Evolutionary conservation across 495 filamentous ascomycete species (phyloP), one percentile per base, ranked within the genome.

Genomic region (Penicillium herquei): DNA sequence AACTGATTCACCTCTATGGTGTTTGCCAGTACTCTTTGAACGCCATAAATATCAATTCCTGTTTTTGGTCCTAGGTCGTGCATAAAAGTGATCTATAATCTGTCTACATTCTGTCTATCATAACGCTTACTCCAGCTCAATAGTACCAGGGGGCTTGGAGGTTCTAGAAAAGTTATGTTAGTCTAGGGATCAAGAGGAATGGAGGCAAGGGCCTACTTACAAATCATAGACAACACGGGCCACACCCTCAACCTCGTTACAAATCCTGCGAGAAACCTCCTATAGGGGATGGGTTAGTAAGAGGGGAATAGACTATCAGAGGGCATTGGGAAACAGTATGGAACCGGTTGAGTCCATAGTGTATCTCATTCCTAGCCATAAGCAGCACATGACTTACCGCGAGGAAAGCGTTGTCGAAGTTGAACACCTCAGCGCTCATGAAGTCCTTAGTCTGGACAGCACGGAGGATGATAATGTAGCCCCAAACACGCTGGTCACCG

Each of bases 91-190:
- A 37, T 55, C 18, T 49, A 49, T 49, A 8, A 41, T 49, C 35
- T 30, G 14, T 49, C 52, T 49, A 26, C 37, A 16, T 31, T 48
- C 10, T 41, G 8, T 41, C 32, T 39, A 18, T 18, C 5, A 21
- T 47, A 42, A n/a, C 17, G 31, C 26, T 39, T 64, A 67, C 40
- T 67, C 64, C 39, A 67, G 26, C 64, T 67, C 64, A 55, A 67
- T 67, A 10, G 64, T 67, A 26, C 64, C 64, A 31, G 64, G 64
- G 14, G 64, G 64, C 61, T 67, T 67, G 32, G 44, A 52, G 54
- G 63, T 66, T 0, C 55, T 64, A 30, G 21, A 13, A 51, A 49
- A 33, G 17, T 2, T 9, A 44, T 51, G 49, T 63, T 9, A 63
- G 60, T 18, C 56, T n/a, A 34, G 26, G 18, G 32, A 7, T 43